These are phyloP conservation scores for Pyricularia grisea DNA, from an alignment of 2,329 filamentous ascomycete genomes.

Conservation along the genomic window DNA sequence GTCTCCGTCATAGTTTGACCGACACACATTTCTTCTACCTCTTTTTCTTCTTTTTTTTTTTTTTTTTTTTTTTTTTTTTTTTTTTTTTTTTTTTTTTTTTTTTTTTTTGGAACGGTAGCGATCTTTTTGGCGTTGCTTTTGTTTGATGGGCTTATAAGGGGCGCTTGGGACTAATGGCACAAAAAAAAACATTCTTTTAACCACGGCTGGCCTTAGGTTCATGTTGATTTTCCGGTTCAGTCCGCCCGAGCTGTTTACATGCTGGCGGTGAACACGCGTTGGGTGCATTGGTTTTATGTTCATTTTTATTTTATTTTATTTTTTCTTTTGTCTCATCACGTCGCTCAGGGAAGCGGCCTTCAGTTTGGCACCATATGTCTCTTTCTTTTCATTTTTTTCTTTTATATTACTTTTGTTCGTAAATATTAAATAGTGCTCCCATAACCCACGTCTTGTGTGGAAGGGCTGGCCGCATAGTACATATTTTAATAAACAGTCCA, in stretches of 20 bases:
- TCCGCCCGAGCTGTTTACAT: background rate
- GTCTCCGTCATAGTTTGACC: background rate
- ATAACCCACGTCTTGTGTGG: background rate
- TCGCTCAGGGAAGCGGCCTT: background rate
- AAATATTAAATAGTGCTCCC: background rate
- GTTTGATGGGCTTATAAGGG: background rate
- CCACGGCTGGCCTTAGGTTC: background rate
- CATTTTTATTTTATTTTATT: slow-evolving; percentile 2
- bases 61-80: too few species aligned
- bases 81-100: background rate
- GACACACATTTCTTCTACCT: background rate
- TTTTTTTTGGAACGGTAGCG: too few species aligned
- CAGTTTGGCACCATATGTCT: background rate
- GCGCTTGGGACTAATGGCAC: background rate
- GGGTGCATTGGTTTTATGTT: background rate
- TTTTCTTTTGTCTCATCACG: background rate
- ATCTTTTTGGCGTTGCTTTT: background rate
- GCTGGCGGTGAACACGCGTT: background rate
- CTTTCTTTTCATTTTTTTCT: background rate
- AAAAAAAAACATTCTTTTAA: background rate
- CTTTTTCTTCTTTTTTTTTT: background rate
- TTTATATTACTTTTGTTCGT: background rate
- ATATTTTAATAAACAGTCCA: background rate
- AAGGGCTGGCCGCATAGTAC: background rate
- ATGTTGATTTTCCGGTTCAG: background rate